Evolutionary conservation across 805 yeast species (phyloP).

Genomic region (Saccharomycopsis selenospora): DNA sequence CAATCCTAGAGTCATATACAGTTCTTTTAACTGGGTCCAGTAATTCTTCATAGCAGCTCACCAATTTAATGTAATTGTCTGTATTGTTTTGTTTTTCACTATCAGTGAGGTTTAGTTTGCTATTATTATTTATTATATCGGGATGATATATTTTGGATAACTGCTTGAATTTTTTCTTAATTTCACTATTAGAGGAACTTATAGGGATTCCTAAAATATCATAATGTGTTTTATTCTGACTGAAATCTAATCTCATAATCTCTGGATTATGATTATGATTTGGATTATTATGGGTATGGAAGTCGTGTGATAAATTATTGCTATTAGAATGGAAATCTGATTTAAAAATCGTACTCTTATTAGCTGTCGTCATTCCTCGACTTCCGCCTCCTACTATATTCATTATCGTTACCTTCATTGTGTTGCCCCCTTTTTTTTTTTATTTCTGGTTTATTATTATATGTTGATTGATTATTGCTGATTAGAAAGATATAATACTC

Average conservation of each 20-base stretch:
- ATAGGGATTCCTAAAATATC: conserved; percentile 33
- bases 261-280: neutral
- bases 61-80: conserved; percentile 33
- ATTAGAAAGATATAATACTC: too few relatives aligned
- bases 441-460: neutral
- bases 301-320: too few relatives aligned
- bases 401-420: neutral
- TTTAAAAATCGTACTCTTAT: neutral
- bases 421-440: neutral
- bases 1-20: conserved; percentile 29
- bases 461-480: too few relatives aligned
- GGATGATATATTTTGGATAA: conserved; percentile 39
- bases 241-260: neutral
- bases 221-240: conserved; percentile 25
- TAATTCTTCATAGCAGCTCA: conserved; percentile 37
- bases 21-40: conserved; percentile 33
- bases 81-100: conserved; percentile 33
- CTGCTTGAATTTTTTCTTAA: conserved; percentile 36
- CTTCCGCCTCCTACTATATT: neutral
- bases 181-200: conserved; percentile 32
- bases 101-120: conserved; percentile 30
- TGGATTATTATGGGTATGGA: neutral
- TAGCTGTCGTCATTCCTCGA: neutral
- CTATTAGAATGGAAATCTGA: neutral
- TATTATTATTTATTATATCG: conserved; percentile 27